Conservation (phyloP, 2,329 filamentous ascomycete species). For the Colletotrichum tropicicola region DNA sequence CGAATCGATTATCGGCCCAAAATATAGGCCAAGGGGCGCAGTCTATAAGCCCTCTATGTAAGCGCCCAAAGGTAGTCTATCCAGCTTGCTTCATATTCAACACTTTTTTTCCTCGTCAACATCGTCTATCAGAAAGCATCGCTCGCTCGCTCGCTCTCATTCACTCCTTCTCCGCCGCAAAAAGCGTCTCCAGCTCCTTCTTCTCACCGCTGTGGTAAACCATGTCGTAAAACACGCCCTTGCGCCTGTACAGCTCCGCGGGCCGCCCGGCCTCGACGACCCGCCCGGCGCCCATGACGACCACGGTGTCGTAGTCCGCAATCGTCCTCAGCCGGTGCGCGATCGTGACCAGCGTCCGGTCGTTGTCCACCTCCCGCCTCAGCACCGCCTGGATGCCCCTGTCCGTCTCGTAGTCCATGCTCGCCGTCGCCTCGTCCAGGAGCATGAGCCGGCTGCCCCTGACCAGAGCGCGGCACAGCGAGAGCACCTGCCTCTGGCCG, state of each 20-base stretch:
- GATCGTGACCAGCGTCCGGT: conserved; percentile 65
- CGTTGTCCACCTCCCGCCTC: conserved; percentile 56
- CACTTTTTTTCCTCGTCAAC: background rate
- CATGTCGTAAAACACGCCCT: conserved; percentile 63
- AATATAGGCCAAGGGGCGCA: background rate
- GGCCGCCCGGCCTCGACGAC: conserved; percentile 64
- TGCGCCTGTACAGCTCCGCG: conserved; percentile 52
- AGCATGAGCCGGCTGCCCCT: conserved; percentile 64
- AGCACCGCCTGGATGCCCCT: conserved; percentile 63
- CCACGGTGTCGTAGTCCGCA: conserved; percentile 66
- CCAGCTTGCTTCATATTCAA: no score
- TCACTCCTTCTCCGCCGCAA: conserved; percentile 36
- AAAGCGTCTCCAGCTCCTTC: conserved; percentile 50
- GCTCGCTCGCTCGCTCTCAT: background rate
- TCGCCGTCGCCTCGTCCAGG: conserved; percentile 67
- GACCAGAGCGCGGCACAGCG: conserved; percentile 64
- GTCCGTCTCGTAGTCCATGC: conserved; percentile 68
- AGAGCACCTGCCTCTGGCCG: conserved; percentile 66
- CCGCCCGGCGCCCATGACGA: conserved; percentile 63
- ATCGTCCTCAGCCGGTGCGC: conserved; percentile 79
- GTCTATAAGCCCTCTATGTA: background rate
- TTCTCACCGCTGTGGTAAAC: conserved; percentile 63
- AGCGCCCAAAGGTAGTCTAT: no score
- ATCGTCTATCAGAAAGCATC: background rate
- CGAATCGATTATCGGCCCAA: background rate